Base-by-base conservation (phyloP, 2,329 filamentous ascomycete genomes). In the Diplodia sapinea region DNA sequence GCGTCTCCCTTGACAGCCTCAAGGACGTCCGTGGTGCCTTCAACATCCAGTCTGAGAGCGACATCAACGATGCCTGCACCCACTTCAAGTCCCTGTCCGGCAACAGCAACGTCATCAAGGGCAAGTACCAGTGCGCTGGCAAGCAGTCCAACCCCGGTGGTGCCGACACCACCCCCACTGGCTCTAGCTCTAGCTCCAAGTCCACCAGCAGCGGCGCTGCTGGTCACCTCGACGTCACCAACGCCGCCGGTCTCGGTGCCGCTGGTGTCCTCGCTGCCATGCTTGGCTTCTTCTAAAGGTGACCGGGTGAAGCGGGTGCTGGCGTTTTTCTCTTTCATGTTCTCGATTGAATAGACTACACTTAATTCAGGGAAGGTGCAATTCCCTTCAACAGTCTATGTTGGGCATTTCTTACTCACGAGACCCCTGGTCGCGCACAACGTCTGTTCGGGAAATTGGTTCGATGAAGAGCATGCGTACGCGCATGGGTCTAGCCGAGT, bases 1-100 rank as follows among this genome's bases (percentile, higher is more conserved):
- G 93, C 69, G 88, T 95, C 72, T 77, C 84, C 43, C 86, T 97
- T 65, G 89, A 91, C 69, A 77, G 81, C 20, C 76, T 85, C 50
- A 72, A 76, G 68, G 77, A 79, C 67, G 80, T 84, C 71, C 76
- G 76, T 70, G 83, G 83, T 77, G 80, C 82, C 54, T 84, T 84
- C 79, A 84, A 83, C 79, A 73, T 85, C 65, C 80, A 82, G 74
- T 82, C 81, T 15, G 78, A 79, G 62, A 74, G 74, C 56, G 76
- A 83, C 73, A 75, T 84, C 70, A 72, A 73, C 65, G 65, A 69
- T 26, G 73, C 74, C 43, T 84, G 83, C 78, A 68, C 69, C 68
- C 68, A 74, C 68, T 84, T 83, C 79, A 70, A 81, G 71, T 57
- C 69, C 9, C 75, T 82, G 68, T 73, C 77, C 65, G 74, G 79